phyloP scores from a whole-genome alignment of 352 stramenopile genomes.

The Achlya hypogyna region DNA sequence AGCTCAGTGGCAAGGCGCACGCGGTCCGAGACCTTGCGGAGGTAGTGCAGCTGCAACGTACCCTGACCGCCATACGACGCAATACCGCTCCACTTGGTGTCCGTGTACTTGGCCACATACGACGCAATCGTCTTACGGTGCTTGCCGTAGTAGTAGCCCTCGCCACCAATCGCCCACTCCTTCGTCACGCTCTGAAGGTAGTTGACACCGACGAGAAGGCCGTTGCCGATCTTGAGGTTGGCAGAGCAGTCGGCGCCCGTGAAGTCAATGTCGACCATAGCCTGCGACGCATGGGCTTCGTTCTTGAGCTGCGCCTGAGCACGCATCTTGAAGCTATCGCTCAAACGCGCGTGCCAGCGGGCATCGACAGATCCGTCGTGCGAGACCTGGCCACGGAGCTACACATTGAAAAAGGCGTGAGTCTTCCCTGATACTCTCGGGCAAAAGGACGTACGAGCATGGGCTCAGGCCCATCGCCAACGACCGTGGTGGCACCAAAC shows the following conservation, averaged over 20 bases:
- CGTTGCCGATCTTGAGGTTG: slow-evolving; percentile 87
- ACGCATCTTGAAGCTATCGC: slow-evolving; percentile 68
- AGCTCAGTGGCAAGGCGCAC: slow-evolving; percentile 79
- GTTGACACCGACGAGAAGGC: slow-evolving; percentile 68
- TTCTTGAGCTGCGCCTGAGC: slow-evolving; percentile 78
- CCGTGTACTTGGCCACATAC: slow-evolving; percentile 79
- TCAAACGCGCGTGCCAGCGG: slow-evolving; percentile 77
- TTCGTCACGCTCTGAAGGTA: slow-evolving; percentile 84
- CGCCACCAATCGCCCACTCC: slow-evolving; percentile 63
- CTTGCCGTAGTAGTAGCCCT: slow-evolving; percentile 86
- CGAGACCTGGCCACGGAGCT: slow-evolving; percentile 78
- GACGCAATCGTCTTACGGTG: slow-evolving; percentile 76
- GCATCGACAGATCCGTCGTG: slow-evolving; percentile 76
- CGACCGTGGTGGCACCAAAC: slow-evolving; percentile 76
- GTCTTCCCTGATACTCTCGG: neutral
- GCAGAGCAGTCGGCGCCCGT: slow-evolving; percentile 74
- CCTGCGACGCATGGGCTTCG: slow-evolving; percentile 68
- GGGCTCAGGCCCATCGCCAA: slow-evolving; percentile 66
- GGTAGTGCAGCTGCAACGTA: slow-evolving; percentile 76
- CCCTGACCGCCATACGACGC: slow-evolving; percentile 71
- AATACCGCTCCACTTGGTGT: slow-evolving; percentile 51
- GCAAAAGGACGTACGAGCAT: slow-evolving; percentile 33
- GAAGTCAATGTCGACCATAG: slow-evolving; percentile 78
- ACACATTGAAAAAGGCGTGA: neutral
- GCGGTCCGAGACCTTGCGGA: slow-evolving; percentile 75